Evolutionary conservation across 306 rosid species (phyloP), one percentile per base, ranked within the genome.

Genomic region (Argentina anserina): DNA sequence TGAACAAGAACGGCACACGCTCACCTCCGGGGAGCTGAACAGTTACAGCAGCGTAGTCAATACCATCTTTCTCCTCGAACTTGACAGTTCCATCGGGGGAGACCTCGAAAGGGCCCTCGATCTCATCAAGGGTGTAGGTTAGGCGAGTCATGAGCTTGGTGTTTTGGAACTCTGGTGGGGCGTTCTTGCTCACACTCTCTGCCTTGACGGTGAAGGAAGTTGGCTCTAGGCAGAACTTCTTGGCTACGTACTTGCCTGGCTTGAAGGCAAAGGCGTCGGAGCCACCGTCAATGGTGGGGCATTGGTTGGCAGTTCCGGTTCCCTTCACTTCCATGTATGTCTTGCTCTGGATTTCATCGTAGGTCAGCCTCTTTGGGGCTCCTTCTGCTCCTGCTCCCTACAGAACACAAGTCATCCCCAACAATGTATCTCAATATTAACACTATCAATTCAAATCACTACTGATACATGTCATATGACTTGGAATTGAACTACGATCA

Each of bases 81-180:
- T 93, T 93, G 71, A 93, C 72, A 3, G 84, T 26, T 47, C 98
- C 90, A 11, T 93, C 98, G 0, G 82, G 7, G 1, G 90, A 73
- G 3, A 94, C 99, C 55, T 90, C 96, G 3, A 94, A 91, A 8
- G 99, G 99, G 13, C 97, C 99, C 52, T 94, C 99, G 0, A 94
- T 91, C 82, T 94, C 97, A 26, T 94, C 99, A 0, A 94, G 91
- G 0, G 97, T 94, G 93, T 94, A 94, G 80, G 99, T 94, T 6
- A 91, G 49, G 2, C 97, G 99, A 71, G 99, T 94, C 99, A 94
- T 94, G 80, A 94, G 99, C 86, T 90, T 94, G 71, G 99, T 94
- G 86, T 90, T 87, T 58, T 91, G 99, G 88, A 94, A 94, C 18
- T 87, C 95, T 0, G 85, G 87, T 6, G 97, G 91, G 10, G 99